Evolutionary conservation across 208 protist species (phyloP), one percentile per base, ranked within the genome.

Genomic region (Trypanosoma avium): DNA sequence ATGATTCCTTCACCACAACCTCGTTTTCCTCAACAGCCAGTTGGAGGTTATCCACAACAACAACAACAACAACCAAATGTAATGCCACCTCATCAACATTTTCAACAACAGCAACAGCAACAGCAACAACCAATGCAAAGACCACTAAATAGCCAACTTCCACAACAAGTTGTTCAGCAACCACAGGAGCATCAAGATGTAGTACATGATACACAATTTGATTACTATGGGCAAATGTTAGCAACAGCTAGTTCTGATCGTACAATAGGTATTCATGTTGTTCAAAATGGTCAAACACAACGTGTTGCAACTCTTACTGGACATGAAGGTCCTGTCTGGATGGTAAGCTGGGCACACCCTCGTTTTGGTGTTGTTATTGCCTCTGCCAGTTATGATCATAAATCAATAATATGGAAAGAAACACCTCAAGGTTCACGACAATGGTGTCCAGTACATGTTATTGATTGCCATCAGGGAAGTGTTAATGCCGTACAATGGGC

Each of bases 261-360:
- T 32, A 92, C 92, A n/a, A 91, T 99, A 27, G 95, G 95, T 63
- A 95, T 99, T 45, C 98, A 99, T 75, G 77, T 96, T 17, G 84
- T 96, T 15, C 74, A 62, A 35, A 67, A 59, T 4, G 86, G 63
- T 29, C 55, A 80, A 13, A 52, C 80, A 21, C 81, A 81, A 43
- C 82, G 90, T 7, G 35, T 91, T 29, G 81, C 84, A 4, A 87
- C 73, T n/a, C 73, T 95, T 21, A 72, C 62, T 8, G 95, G 96
- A 13, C 98, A 99, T 60, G 84, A 98, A 40, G 98, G 98, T 22
- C 97, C 97, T n/a, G 97, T 99, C 42, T 99, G 98, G 98, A 94
- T 97, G 79, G 93, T 99, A 4, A 84, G 84, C 24, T 99, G 98
- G 98, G 97, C 97, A 0, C 97, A 99, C 62, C 97, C 98, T n/a